Evolutionary conservation across 768 basidiomycete species (phyloP).

Genomic region (Dioszegia crocea): DNA sequence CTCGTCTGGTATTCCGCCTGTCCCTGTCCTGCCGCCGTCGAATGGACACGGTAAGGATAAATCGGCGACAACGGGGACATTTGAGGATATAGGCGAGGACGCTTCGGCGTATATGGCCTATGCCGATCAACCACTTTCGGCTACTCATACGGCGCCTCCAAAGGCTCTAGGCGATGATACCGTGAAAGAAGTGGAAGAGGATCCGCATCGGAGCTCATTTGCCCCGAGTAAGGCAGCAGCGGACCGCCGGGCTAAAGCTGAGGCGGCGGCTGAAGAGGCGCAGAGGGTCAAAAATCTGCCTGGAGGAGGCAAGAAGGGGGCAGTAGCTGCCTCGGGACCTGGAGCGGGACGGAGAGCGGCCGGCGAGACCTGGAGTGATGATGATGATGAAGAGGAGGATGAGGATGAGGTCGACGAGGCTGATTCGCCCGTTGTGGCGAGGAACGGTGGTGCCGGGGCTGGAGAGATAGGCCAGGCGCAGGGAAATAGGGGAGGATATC

Average conservation of each 20-base stretch:
- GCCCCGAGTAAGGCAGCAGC: slow-evolving; percentile 77
- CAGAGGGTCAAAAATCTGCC: slow-evolving; percentile 70
- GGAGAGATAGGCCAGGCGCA: not conserved
- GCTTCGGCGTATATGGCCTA: slow-evolving; percentile 40
- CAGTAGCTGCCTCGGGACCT: too few species aligned
- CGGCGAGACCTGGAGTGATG: slow-evolving; percentile 63
- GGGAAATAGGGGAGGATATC: not conserved
- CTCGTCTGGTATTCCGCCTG: slow-evolving; percentile 2
- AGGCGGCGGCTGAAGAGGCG: slow-evolving; percentile 77
- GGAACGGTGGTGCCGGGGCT: too few species aligned
- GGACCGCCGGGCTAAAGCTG: slow-evolving; percentile 75
- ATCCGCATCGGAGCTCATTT: slow-evolving; percentile 76
- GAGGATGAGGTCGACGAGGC: slow-evolving; percentile 51
- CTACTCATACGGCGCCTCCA: slow-evolving; percentile 16
- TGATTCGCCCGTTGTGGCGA: not conserved
- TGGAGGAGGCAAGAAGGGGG: slow-evolving; percentile 58
- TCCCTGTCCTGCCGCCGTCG: slow-evolving; percentile 22
- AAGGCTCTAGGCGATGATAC: too few species aligned
- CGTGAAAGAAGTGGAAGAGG: not conserved
- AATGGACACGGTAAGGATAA: slow-evolving; percentile 45
- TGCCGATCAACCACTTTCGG: slow-evolving; percentile 40
- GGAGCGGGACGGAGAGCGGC: too few species aligned
- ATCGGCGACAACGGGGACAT: slow-evolving; percentile 24
- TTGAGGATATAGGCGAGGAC: slow-evolving; percentile 31
- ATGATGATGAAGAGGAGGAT: slow-evolving; percentile 71